These are phyloP conservation scores for Beauveria rudraprayagi DNA, from an alignment of 2,329 filamentous ascomycete species.

Conservation along the genomic window DNA sequence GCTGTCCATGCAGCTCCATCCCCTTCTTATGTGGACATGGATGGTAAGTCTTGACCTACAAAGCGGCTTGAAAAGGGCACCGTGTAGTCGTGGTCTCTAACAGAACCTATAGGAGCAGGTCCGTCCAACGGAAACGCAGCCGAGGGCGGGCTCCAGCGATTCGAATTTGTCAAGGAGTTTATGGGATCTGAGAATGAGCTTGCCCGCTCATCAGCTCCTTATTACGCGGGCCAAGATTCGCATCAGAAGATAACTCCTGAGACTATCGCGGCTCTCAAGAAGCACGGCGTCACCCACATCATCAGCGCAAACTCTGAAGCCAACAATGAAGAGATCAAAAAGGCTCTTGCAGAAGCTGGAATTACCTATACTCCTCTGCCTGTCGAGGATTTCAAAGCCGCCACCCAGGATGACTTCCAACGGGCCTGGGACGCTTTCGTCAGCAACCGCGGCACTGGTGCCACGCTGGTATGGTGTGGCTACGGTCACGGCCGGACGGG, in stretches of 20 bases:
- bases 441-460: background rate
- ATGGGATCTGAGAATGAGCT: background rate
- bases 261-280: background rate
- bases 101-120: background rate
- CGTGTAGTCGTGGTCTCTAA: too few species aligned
- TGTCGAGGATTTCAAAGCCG: background rate
- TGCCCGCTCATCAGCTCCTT: background rate
- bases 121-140: background rate
- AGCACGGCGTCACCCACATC: background rate
- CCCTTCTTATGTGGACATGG: too few species aligned
- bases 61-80: too few species aligned
- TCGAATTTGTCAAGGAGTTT: background rate
- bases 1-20: too few species aligned
- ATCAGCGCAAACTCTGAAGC: background rate
- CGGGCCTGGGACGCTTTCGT: background rate
- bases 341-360: background rate
- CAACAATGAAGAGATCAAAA: background rate
- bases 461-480: conserved; percentile 13
- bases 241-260: background rate
- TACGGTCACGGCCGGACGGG: conserved; percentile 13
- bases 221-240: background rate
- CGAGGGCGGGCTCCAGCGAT: background rate
- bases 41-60: too few species aligned
- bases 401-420: background rate
- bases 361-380: background rate